A percentile compares a stretch with the other conserved stretches of the same genome.
These are phyloP conservation scores for Diplodia seriata DNA, from an alignment of 2,329 filamentous ascomycete species.

Conservation along the genomic window DNA sequence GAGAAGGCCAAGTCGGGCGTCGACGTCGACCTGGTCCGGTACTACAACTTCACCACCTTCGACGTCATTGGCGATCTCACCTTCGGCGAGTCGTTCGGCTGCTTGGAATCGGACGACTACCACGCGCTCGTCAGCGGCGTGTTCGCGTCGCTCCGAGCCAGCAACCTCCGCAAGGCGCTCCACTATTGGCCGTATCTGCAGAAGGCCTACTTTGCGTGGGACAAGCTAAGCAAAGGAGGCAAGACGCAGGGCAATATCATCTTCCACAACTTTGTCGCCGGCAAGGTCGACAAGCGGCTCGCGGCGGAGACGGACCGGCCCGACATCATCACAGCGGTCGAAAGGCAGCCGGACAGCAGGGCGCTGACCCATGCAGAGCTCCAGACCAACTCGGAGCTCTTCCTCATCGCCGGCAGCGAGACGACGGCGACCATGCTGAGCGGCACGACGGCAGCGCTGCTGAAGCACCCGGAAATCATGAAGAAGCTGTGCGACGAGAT, in stretches of 20 bases:
- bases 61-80: constrained; percentile 40
- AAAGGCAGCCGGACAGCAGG: constrained; percentile 16
- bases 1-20: constrained; percentile 43
- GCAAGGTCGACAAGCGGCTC: background rate
- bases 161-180: constrained; percentile 37
- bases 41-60: constrained; percentile 40
- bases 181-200: constrained; percentile 46
- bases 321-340: constrained; percentile 21
- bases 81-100: constrained; percentile 40
- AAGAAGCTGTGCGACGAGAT: constrained; percentile 41
- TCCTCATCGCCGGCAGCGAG: constrained; percentile 44
- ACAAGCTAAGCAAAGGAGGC: background rate
- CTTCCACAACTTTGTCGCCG: constrained; percentile 38
- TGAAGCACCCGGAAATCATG: constrained; percentile 40
- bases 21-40: constrained; percentile 45
- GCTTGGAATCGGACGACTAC: constrained; percentile 34
- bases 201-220: constrained; percentile 43
- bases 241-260: constrained; percentile 35
- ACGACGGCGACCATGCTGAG: constrained; percentile 46
- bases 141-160: constrained; percentile 25
- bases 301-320: constrained; percentile 18
- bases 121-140: constrained; percentile 15
- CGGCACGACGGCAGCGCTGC: constrained; percentile 42
- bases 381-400: constrained; percentile 32
- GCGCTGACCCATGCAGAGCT: constrained; percentile 3